A percentile compares a stretch with the other conserved stretches of the same genome.
Conservation (phyloP, 306 rosid species). For the Vigna nakashimae region DNA sequence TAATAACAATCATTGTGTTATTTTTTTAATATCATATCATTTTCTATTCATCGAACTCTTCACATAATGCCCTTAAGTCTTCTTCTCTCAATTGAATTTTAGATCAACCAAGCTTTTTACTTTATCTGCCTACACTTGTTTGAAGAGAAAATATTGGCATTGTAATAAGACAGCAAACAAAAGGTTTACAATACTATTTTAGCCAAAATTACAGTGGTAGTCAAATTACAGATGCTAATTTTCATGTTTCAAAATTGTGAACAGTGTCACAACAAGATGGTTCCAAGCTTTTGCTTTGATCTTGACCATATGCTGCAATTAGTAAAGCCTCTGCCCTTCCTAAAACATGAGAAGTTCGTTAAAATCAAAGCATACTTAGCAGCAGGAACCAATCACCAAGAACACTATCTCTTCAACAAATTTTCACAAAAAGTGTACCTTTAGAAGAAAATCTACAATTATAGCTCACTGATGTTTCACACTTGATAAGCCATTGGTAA, state of each 20-base stretch:
- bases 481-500: slow-evolving; percentile 2
- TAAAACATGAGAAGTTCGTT: slow-evolving; percentile 43
- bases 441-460: background rate
- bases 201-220: slow-evolving; percentile 27
- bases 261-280: slow-evolving; percentile 42
- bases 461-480: background rate
- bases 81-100: no score
- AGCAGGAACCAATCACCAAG: slow-evolving; percentile 27
- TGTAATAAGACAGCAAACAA: background rate
- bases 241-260: slow-evolving; percentile 48
- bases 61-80: no score
- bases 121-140: background rate
- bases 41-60: no score
- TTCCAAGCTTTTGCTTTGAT: slow-evolving; percentile 49
- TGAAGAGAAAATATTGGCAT: background rate
- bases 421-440: background rate
- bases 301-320: slow-evolving; percentile 92
- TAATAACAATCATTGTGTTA: no score
- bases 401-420: background rate
- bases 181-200: slow-evolving; percentile 3
- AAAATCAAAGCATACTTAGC: slow-evolving; percentile 18
- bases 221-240: slow-evolving; percentile 12
- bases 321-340: slow-evolving; percentile 98
- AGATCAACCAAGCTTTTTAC: no score
- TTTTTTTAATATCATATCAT: no score